Conservation (phyloP, 768 basidiomycete genomes). For the Auriscalpium orientale region DNA sequence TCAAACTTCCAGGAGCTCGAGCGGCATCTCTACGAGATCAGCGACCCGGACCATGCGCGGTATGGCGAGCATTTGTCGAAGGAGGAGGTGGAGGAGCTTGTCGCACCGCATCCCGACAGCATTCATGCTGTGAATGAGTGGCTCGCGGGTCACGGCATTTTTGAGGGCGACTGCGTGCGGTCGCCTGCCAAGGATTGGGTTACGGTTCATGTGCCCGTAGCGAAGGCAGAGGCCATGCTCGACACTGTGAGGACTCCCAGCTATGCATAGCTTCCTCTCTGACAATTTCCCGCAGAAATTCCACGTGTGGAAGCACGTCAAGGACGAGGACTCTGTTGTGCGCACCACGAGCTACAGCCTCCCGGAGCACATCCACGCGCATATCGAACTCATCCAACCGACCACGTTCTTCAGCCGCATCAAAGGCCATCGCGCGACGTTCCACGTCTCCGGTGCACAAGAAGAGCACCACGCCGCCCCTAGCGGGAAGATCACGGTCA, state of each 20-base stretch:
- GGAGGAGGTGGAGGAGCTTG: slow-evolving; percentile 46
- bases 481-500: not conserved
- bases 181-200: slow-evolving; percentile 70
- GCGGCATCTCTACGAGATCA: slow-evolving; percentile 13
- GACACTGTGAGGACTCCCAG: slow-evolving; percentile 40
- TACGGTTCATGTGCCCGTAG: slow-evolving; percentile 47
- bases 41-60: slow-evolving; percentile 11
- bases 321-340: slow-evolving; percentile 45
- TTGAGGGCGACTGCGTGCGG: slow-evolving; percentile 27
- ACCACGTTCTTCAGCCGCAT: slow-evolving; percentile 58
- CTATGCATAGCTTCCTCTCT: not conserved
- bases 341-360: slow-evolving; percentile 65
- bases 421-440: slow-evolving; percentile 34
- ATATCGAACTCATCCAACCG: slow-evolving; percentile 64
- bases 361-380: slow-evolving; percentile 47
- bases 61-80: slow-evolving; percentile 36
- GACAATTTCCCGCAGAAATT: slow-evolving; percentile 40
- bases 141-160: slow-evolving; percentile 49
- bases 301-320: slow-evolving; percentile 48
- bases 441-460: slow-evolving; percentile 20
- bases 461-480: not conserved
- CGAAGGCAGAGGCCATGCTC: slow-evolving; percentile 59
- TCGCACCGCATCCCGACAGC: slow-evolving; percentile 44
- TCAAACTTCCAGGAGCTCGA: slow-evolving; percentile 13
- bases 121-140: slow-evolving; percentile 48